Evolutionary conservation across 2,329 filamentous ascomycete species (phyloP).

Genomic region (Chlorencoelia australis): DNA sequence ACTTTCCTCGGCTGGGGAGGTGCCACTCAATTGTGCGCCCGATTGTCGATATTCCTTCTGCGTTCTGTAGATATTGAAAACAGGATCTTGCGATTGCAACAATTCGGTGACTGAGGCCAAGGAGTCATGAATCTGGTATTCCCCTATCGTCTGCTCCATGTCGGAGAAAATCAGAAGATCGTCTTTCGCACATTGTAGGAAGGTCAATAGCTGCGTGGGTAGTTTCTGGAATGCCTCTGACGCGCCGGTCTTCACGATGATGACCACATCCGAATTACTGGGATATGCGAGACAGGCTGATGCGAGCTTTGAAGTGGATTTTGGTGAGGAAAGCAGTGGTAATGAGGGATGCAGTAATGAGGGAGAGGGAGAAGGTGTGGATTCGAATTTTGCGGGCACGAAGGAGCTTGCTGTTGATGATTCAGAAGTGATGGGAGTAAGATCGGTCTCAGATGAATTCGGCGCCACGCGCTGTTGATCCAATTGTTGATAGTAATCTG

Average conservation of each 20-base stretch:
- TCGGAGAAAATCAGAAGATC: slow-evolving; percentile 50
- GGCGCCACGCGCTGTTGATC: too few species aligned
- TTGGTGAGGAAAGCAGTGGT: too few species aligned
- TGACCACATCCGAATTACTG: slow-evolving; percentile 10
- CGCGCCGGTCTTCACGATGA: slow-evolving; percentile 49
- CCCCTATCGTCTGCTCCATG: slow-evolving; percentile 38
- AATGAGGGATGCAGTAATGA: too few species aligned
- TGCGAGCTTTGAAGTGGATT: slow-evolving; percentile 10
- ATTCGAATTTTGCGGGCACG: too few species aligned
- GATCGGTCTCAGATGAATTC: too few species aligned
- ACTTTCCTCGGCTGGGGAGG: too few species aligned
- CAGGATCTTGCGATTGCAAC: slow-evolving; percentile 33
- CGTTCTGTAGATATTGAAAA: slow-evolving; percentile 35
- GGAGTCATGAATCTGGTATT: slow-evolving; percentile 36
- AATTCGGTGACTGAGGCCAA: slow-evolving; percentile 35
- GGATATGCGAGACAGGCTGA: slow-evolving; percentile 8
- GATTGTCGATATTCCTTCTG: slow-evolving; percentile 11
- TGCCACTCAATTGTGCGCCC: slow-evolving; percentile 24
- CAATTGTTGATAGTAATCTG: too few species aligned
- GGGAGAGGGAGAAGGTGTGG: too few species aligned
- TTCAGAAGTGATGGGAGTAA: too few species aligned
- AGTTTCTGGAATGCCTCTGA: slow-evolving; percentile 42
- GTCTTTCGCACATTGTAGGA: slow-evolving; percentile 35
- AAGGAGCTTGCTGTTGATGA: too few species aligned
- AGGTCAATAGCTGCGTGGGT: slow-evolving; percentile 44